These are phyloP conservation scores for Curvularia lunata DNA, from an alignment of 2,329 filamentous ascomycete species.

Conservation along the genomic window DNA sequence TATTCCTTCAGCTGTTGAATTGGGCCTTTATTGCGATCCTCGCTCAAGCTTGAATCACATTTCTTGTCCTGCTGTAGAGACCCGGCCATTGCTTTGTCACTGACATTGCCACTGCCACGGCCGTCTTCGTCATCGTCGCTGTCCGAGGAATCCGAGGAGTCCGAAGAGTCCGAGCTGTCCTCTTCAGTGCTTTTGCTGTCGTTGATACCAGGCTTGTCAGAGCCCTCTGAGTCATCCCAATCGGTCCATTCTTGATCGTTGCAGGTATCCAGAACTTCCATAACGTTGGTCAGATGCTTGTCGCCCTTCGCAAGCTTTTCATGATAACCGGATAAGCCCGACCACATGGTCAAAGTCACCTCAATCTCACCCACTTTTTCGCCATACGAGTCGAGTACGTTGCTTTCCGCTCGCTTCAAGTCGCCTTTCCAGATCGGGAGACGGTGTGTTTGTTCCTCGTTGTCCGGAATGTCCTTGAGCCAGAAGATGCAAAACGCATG, in stretches of 20 bases:
- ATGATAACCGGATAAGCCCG: slow-evolving; percentile 66
- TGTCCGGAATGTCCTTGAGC: slow-evolving; percentile 73
- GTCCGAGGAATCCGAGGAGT: slow-evolving; percentile 27
- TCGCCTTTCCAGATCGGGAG: slow-evolving; percentile 72
- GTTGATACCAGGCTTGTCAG: slow-evolving; percentile 27
- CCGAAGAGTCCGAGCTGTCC: slow-evolving; percentile 37
- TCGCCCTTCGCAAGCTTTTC: slow-evolving; percentile 62
- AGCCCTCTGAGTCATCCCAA: slow-evolving; percentile 37
- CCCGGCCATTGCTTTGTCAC: slow-evolving; percentile 28
- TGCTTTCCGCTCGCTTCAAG: slow-evolving; percentile 60
- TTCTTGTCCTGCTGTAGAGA: slow-evolving; percentile 36
- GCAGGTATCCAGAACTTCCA: slow-evolving; percentile 69
- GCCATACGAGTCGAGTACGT: slow-evolving; percentile 58
- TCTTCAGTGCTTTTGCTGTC: slow-evolving; percentile 40
- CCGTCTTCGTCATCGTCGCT: slow-evolving; percentile 25
- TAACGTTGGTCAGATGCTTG: slow-evolving; percentile 62
- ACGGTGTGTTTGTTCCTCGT: slow-evolving; percentile 65
- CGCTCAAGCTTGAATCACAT: slow-evolving; percentile 31
- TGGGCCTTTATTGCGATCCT: slow-evolving; percentile 54
- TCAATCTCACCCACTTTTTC: slow-evolving; percentile 66
- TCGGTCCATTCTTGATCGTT: slow-evolving; percentile 61
- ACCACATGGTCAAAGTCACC: slow-evolving; percentile 65
- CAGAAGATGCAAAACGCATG: slow-evolving; percentile 70
- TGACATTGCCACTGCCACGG: slow-evolving; percentile 9
- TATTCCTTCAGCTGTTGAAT: slow-evolving; percentile 64